Evolutionary conservation across 805 yeast species (phyloP), one percentile per base, ranked within the genome.

Genomic region (Saccharomycopsis sp.): DNA sequence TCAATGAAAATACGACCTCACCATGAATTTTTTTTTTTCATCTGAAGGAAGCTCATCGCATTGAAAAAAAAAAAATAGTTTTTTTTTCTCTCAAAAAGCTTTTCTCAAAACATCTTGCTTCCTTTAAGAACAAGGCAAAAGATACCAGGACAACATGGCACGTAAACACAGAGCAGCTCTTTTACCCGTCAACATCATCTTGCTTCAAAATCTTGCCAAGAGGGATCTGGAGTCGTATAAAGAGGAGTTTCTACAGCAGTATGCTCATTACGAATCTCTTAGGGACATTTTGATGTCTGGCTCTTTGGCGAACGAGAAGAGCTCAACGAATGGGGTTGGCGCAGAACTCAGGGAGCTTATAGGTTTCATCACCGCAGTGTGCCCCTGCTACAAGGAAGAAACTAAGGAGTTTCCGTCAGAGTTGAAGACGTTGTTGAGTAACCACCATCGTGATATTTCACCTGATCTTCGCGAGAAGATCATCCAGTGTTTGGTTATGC

Each of bases 141-240:
- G n/a, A n/a, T n/a, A n/a, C n/a, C n/a, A n/a, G 33, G 10, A 12
- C 15, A 27, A 30, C 10, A 89, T 89, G 97, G 95, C 74, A 26
- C 84, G 80, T 61, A 73, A 78, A 59, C 78, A 83, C 63, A 83
- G 96, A 72, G 92, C 95, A 20, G 96, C 96, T 34, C 71, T 88
- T 43, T 67, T 89, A 57, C 97, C 97, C 8, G 83, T 87, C 15
- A 92, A 92, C 61, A 82, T 92, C 56, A 88, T 94, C 29, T 65
- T 89, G 48, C 64, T 92, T 46, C 98, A 92, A 63, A 92, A 92
- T 59, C 69, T 92, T 49, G 94, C 92, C 7, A 80, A 88, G 52
- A 71, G 96, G 53, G 98, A 92, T 59, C 96, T 98, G 2, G 82
- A 74, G 52, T 88, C 97, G 0, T 92, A 92, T 58, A 76, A 77